Conservation (phyloP, 2,329 filamentous ascomycete species). For the Beauveria asiatica region DNA sequence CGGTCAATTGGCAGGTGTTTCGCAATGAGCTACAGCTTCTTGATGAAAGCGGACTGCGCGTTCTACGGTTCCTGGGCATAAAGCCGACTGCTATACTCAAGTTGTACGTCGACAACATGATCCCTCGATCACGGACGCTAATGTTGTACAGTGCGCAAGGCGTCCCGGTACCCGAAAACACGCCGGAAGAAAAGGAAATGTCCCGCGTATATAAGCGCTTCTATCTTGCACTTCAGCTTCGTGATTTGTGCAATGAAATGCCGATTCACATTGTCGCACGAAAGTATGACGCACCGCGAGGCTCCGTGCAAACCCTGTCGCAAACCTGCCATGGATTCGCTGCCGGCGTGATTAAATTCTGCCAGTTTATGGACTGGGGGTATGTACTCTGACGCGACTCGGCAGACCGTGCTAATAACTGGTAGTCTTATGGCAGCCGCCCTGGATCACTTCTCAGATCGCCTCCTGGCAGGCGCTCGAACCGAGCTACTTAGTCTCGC, state of each 20-base stretch:
- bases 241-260: slow-evolving; percentile 68
- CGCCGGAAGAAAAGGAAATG: slow-evolving; percentile 48
- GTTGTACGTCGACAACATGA: slow-evolving; percentile 39
- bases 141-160: slow-evolving; percentile 51
- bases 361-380: slow-evolving; percentile 68
- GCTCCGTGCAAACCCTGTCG: slow-evolving; percentile 61
- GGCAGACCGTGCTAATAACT: slow-evolving; percentile 11
- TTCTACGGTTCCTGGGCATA: slow-evolving; percentile 59
- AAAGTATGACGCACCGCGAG: slow-evolving; percentile 63
- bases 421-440: slow-evolving; percentile 58
- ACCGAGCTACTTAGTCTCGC: slow-evolving; percentile 63
- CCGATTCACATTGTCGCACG: slow-evolving; percentile 60
- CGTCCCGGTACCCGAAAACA: slow-evolving; percentile 54
- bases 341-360: slow-evolving; percentile 72
- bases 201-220: slow-evolving; percentile 62
- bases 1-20: slow-evolving; percentile 65
- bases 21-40: slow-evolving; percentile 61
- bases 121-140: slow-evolving; percentile 14
- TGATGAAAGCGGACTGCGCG: slow-evolving; percentile 63
- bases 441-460: slow-evolving; percentile 67
- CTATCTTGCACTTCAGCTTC: slow-evolving; percentile 68
- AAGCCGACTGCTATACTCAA: slow-evolving; percentile 58
- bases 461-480: slow-evolving; percentile 62
- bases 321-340: slow-evolving; percentile 73
- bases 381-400: slow-evolving; percentile 16